A percentile compares a stretch with the other conserved stretches of the same genome.
Evolutionary conservation across 129 eudicot species (phyloP).

Genomic region (Artemisia annua): DNA sequence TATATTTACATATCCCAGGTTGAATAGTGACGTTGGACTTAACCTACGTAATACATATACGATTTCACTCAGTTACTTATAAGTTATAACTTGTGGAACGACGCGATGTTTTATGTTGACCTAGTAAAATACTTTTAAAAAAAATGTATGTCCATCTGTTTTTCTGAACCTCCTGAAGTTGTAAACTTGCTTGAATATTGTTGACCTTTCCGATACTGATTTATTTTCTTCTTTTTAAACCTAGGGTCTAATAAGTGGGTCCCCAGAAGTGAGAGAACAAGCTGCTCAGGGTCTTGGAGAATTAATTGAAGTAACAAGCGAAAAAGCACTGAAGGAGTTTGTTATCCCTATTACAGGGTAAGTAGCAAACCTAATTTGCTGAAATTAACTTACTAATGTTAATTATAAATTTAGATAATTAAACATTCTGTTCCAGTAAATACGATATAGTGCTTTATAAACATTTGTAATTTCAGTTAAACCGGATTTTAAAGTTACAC

Average conservation of each 20-base stretch:
- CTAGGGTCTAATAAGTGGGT: constrained; percentile 95
- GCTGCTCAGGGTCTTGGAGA: constrained; percentile 99
- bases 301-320: constrained; percentile 94
- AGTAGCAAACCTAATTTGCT: constrained; percentile 6
- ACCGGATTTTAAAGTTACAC: too few relatives aligned
- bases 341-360: constrained; percentile 98
- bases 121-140: too few relatives aligned
- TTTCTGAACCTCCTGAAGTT: background rate
- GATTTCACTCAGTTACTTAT: too few relatives aligned
- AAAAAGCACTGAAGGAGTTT: constrained; percentile 77
- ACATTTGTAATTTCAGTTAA: background rate
- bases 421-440: background rate
- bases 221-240: constrained; percentile 1
- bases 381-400: background rate
- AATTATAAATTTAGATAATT: background rate
- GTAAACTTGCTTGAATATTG: constrained; percentile 4
- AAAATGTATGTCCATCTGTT: too few relatives aligned
- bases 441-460: background rate
- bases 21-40: too few relatives aligned
- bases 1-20: too few relatives aligned
- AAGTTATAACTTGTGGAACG: too few relatives aligned
- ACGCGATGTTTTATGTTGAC: too few relatives aligned
- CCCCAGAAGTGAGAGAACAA: constrained; percentile 94
- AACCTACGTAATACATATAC: too few relatives aligned
- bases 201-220: background rate